Evolutionary conservation across 208 protist genomes (phyloP), one percentile per base, ranked within the genome.

Genomic region (Crithidia thermophila): DNA sequence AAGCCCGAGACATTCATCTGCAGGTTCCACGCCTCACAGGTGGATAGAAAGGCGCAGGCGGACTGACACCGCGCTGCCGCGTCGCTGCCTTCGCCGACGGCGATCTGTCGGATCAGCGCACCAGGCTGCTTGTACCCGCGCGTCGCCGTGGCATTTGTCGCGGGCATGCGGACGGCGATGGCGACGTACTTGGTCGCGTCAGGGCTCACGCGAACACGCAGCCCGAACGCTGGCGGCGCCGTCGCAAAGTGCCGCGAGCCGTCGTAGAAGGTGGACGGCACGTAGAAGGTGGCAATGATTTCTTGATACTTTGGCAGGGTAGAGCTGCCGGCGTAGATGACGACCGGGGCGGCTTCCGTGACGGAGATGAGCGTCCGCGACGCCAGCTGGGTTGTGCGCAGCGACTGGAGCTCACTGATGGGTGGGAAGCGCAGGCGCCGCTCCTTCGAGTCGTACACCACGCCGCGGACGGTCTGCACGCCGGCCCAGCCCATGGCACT

Each of bases 221-320:
- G 21, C 11, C 57, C 63, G 18, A 72, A n/a, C 63, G 71, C 47
- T 7, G 62, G 55, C 18, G 36, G 31, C 30, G 39, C 43, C 7
- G 28, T 20, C 10, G 45, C 28, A 39, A 40, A 66, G 25, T 51
- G 49, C 40, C 9, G 16, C 21, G 13, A 50, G 20, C 49, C 53
- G 33, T 67, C 71, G 9, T 72, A 53, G 23, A 50, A 27, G 18
- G 23, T 47, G 47, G 45, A 28, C 33, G 52, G 36, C 42, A 68
- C 36, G 20, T 43, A 47, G 61, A 82, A 75, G 47, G 31, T 74
- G 42, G 56, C 77, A 34, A 77, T 50, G 40, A 77, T 75, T 28
- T 82, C 77, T 18, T 74, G 65, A 34, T 65, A 75, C 51, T 28
- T 20, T 2, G 70, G 57, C 49, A 47, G 31, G 20, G 13, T 33